Base-by-base conservation (phyloP, 495 filamentous ascomycete species). In the Cudoniella acicularis region DNA sequence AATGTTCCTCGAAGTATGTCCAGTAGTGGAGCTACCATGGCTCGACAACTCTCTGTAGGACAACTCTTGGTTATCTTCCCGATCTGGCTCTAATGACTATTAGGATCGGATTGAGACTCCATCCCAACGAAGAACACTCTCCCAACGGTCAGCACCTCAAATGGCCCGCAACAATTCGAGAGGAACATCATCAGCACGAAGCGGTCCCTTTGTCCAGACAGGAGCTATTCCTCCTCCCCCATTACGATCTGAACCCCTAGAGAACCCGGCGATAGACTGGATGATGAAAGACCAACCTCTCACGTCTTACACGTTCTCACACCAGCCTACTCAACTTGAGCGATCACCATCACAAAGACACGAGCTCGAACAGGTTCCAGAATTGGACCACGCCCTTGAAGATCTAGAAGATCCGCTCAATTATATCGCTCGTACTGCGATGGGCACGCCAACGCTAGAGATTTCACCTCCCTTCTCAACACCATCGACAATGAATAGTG, bases 321-420 rank as follows among this genome's bases (percentile, higher is more conserved):
- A 62, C 52, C 69, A 73, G 41, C 36, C 70, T 58, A 64, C 61
- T 30, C 61, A 67, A 26, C 57, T 70, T 40, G 69, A 70, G 45
- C 67, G 57, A 52, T 72, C 72, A 48, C 57, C 61, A 58, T 69
- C 64, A 48, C 73, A 76, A 66, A 64, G 65, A 56, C 65, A 65
- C 50, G 60, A 57, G 48, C 66, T 69, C 3, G 54, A 61, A 20
- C 66, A 64, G 47, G 63, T 66, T 13, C 56, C 45, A n/a, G 65
- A 68, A 43, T 16, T 62, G 8, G 58, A 47, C 20, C 30, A 36
- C 30, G 54, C 51, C 13, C 2, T 56, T 1, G 56, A 59, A 3
- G 51, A 62, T 43, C 57, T 55, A 3, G 56, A 59, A 3, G 51
- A 62, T 43, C 57, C 58, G 1, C 25, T n/a, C 23, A 63, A 64